Evolutionary conservation across 768 basidiomycete genomes (phyloP), one percentile per base, ranked within the genome.

Genomic region (Zangia roseola): DNA sequence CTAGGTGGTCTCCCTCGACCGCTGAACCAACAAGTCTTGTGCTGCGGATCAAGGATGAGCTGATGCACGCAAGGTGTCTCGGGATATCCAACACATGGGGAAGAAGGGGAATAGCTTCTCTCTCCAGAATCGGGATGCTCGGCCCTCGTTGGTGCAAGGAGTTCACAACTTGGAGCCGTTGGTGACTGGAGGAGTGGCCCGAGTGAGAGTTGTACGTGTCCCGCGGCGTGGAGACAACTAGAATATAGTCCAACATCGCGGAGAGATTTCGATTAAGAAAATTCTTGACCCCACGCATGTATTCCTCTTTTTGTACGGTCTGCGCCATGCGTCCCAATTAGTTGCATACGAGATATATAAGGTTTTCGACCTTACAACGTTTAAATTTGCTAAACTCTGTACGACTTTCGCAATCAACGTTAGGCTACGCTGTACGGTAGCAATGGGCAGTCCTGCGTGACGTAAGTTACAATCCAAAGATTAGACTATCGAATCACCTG

Each of bases 361-460:
- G 8, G 19, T 25, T 39, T 24, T 30, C 20, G 20, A 14, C 70
- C 84, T 57, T 63, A 86, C 88, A 8, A 79, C 66, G 55, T 89
- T 91, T 46, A 94, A 71, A 65, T 94, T 94, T 6, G 92, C 92
- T 34, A 94, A 72, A 56, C 87, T 93, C 67, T 92, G 90, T 17
- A 94, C 78, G n/a, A 87, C 88, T 67, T 91, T 93, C 7, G 91
- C 91, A 45, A 94, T 83, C 55, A 91, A 64, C 0, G 87, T 94
- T 42, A 94, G 74, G 63, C 85, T 92, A 30, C 91, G 82, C 60
- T 89, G 84, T 10, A 91, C 81, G 9, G 81, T 71, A 17, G 73
- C 62, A 46, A 76, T 76, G 4, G 89, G 86, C 49, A 89, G 74
- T 38, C 86, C 88, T 92, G 49, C 4, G 26, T 10, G 30, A 48